phyloP scores from a whole-genome alignment of 2,329 filamentous ascomycete genomes.

The Trichoderma pleuroti region DNA sequence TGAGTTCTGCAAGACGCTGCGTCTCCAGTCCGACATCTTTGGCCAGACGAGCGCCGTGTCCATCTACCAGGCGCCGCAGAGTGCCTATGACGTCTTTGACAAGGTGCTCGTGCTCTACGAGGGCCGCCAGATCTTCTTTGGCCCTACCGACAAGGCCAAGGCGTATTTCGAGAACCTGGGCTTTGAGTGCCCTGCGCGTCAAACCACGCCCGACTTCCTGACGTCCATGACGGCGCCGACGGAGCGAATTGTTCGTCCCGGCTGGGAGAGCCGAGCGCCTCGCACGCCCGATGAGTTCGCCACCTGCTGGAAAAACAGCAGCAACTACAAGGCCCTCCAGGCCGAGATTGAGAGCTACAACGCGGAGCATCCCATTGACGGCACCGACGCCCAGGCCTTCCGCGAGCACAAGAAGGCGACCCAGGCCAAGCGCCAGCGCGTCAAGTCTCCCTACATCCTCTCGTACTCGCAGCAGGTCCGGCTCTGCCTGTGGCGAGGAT shows the following conservation, averaged over 20 bases:
- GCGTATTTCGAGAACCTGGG: constrained; percentile 56
- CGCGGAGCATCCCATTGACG: constrained; percentile 20
- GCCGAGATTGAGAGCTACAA: constrained; percentile 30
- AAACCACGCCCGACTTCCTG: constrained; percentile 61
- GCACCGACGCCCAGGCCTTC: constrained; percentile 20
- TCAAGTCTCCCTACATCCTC: constrained; percentile 45
- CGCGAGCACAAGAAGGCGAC: constrained; percentile 10
- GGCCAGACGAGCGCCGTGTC: constrained; percentile 47
- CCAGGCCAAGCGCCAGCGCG: constrained; percentile 34
- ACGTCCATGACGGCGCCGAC: constrained; percentile 46
- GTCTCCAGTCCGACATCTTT: constrained; percentile 46
- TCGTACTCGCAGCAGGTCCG: constrained; percentile 43
- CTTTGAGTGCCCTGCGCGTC: constrained; percentile 54
- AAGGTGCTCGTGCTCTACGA: constrained; percentile 62
- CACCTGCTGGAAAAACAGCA: constrained; percentile 30
- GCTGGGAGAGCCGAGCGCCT: constrained; percentile 23
- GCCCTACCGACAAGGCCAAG: constrained; percentile 53
- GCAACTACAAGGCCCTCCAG: constrained; percentile 24
- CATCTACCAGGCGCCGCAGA: constrained; percentile 48
- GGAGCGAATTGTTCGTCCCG: constrained; percentile 25
- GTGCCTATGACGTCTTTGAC: constrained; percentile 50
- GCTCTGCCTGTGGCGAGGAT: constrained; percentile 36
- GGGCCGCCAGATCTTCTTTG: constrained; percentile 65
- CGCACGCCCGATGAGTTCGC: constrained; percentile 37
- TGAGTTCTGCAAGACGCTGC: constrained; percentile 51